Conservation (phyloP, 352 stramenopile species). For the Pythium rhizo-oryzae region DNA sequence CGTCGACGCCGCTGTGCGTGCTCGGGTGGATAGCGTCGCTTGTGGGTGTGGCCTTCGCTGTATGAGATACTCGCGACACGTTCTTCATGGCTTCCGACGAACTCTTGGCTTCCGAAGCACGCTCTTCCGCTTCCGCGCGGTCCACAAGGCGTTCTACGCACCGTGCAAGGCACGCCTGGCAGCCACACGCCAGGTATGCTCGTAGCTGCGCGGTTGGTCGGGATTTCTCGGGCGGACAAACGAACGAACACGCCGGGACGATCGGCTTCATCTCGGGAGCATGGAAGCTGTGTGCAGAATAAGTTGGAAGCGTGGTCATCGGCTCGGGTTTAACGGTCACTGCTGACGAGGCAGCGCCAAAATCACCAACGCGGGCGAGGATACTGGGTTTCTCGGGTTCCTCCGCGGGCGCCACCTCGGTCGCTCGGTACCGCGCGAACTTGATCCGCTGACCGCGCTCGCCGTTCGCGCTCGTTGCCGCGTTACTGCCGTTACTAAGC, state of each 20-base stretch:
- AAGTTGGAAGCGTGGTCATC: background rate
- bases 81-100: background rate
- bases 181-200: slow-evolving; percentile 28
- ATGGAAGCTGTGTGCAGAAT: no score
- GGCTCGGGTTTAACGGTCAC: slow-evolving; percentile 9
- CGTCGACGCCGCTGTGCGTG: background rate
- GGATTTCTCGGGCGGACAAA: background rate
- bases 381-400: background rate
- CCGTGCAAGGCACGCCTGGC: slow-evolving; percentile 27
- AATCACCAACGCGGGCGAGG: background rate
- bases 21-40: background rate
- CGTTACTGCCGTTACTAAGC: background rate
- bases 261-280: no score
- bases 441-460: slow-evolving; percentile 13
- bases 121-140: slow-evolving; percentile 7
- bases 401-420: background rate
- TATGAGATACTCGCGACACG: no score
- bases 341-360: background rate
- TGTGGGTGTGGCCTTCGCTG: background rate
- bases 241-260: background rate
- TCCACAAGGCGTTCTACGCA: slow-evolving; percentile 26
- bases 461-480: slow-evolving; percentile 29
- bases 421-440: background rate
- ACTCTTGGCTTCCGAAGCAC: background rate
- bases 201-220: background rate